phyloP scores from a whole-genome alignment of 1,284 basidiomycete species.

The Anthracocystis walkeri region DNA sequence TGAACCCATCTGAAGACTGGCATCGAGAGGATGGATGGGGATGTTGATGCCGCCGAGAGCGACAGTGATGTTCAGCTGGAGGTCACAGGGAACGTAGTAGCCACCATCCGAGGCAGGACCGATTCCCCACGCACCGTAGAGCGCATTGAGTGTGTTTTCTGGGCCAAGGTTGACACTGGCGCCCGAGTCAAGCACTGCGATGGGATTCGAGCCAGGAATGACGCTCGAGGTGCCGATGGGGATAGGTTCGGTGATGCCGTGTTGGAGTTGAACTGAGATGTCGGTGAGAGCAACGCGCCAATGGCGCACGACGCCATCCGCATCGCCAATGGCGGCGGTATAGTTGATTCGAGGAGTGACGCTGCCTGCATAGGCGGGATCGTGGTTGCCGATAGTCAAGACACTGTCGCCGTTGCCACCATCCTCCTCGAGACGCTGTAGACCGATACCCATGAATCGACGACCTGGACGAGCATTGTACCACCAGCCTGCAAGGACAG shows the following conservation, averaged over 20 bases:
- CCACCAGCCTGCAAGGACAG: constrained; percentile 60
- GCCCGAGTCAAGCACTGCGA: constrained; percentile 56
- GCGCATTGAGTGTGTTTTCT: constrained; percentile 49
- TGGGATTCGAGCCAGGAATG: constrained; percentile 38
- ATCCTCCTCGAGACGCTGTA: constrained; percentile 60
- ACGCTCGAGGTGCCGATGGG: constrained; percentile 43
- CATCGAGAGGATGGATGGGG: constrained; percentile 63
- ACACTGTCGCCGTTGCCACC: constrained; percentile 60
- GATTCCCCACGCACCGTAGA: constrained; percentile 63
- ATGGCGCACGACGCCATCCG: constrained; percentile 52
- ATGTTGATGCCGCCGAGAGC: constrained; percentile 46
- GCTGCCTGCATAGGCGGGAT: constrained; percentile 50
- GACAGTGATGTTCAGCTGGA: constrained; percentile 59
- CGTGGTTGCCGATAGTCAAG: constrained; percentile 56
- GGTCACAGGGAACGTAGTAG: constrained; percentile 61
- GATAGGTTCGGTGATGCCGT: constrained; percentile 36
- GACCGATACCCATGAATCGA: constrained; percentile 57
- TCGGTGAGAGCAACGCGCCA: constrained; percentile 55
- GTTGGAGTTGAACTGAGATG: constrained; percentile 43
- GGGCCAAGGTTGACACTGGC: constrained; percentile 58
- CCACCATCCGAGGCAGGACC: constrained; percentile 56
- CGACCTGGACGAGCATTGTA: constrained; percentile 33
- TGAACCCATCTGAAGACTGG: constrained; percentile 36
- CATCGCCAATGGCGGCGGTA: constrained; percentile 44
- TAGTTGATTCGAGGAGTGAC: constrained; percentile 39